Evolutionary conservation across 106 monocot genomes (phyloP), one percentile per base, ranked within the genome.

Genomic region (Hemerocallis citrina): DNA sequence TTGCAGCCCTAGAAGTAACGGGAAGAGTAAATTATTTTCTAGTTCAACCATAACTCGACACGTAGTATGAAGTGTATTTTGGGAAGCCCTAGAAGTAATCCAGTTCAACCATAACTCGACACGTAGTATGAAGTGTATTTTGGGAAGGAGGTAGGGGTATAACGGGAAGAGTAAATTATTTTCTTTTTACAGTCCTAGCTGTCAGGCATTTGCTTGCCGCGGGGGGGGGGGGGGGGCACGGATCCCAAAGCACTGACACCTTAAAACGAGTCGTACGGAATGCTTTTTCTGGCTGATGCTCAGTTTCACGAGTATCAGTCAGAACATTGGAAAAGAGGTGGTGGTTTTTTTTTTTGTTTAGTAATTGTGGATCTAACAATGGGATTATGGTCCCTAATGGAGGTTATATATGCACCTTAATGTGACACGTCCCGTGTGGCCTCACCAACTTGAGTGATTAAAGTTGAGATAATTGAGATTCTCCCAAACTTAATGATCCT

Each of bases 211-310:
- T n/a, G n/a, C n/a, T n/a, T n/a, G n/a, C n/a, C n/a, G n/a, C n/a
- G n/a, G n/a, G n/a, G n/a, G n/a, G n/a, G n/a, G n/a, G n/a, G 13
- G 2, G 49, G 13, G 29, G 62, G 31, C 45, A n/a, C 62, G 44
- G 43, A 62, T 62, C 62, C 62, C 45, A 25, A 44, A 62, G 10
- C 2, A 4, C 32, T 8, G 45, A 30, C 62, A 62, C 44, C 44
- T 62, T 62, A 62, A 62, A 62, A 14, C 44, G 31, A 16, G n/a
- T 45, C 20, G 62, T 45, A 62, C 62, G 62, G 62, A 7, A 5
- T 19, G 32, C 55, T 56, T 50, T 56, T 58, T 46, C 5, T 2
- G 46, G 17, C 1, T 46, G 17, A 4, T 46, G 20, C 8, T 46
- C 20, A 20, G 4, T 46, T 9, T 46, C 20, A n/a, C n/a, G n/a